Evolutionary conservation across 2,329 filamentous ascomycete genomes (phyloP), one percentile per base, ranked within the genome.

Genomic region (Aspergillus sp.): DNA sequence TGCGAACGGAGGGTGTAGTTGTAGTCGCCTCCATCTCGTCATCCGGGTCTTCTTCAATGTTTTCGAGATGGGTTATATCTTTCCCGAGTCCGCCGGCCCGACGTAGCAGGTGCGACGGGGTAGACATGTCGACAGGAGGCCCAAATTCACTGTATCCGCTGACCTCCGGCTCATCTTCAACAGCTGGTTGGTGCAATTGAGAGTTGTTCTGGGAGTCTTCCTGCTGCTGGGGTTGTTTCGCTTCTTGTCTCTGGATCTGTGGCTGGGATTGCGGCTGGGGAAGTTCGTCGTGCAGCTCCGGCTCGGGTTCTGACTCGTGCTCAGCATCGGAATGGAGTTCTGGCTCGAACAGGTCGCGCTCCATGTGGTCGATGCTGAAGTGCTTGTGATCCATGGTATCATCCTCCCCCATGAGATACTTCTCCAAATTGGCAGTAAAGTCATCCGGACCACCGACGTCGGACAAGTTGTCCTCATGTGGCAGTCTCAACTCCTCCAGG

Each of bases 101-200:
- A 55, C 72, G 73, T 55, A 78, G 62, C 8, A 79, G 36, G 61
- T 78, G 77, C 17, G 76, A 78, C 5, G 77, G 77, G 0, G 77
- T 79, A 1, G 77, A 79, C 73, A 79, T 79, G 57, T 79, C 77
- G 9, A 78, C 67, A 2, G 77, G 76, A 9, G 76, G 76, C 2
- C 74, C 77, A 45, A 78, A 77, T 66, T 79, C 76, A 49, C 76
- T 79, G 55, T 77, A 73, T 51, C 78, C 77, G 9, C 67, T 72
- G 6, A 75, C 65, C 6, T 73, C 72, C 2, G 63, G 66, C 48
- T 74, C 70, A 39, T 74, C 70, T 39, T 74, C 72, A 5, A 71
- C 69, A 4, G 57, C 66, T 4, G 70, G 63, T 52, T 73, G 72
- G 36, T 66, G 67, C 23, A 68, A 62, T 19, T 63, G 63, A 9